A percentile compares a stretch with the other conserved stretches of the same genome.
phyloP scores from a whole-genome alignment of 2,329 filamentous ascomycete genomes.

The Pseudogymnoascus sp. region DNA sequence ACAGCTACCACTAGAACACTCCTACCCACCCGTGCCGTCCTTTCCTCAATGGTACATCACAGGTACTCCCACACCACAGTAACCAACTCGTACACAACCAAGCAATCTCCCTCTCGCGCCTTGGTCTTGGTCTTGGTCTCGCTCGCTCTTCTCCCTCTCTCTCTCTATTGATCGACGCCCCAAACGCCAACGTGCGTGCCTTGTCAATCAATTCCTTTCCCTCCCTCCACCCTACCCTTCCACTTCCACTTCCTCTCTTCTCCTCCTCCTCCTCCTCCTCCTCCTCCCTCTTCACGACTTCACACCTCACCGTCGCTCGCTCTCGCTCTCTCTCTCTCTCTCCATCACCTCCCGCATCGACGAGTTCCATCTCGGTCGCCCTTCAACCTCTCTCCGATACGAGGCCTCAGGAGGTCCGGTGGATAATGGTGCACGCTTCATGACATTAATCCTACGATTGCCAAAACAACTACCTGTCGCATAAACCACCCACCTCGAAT shows the following conservation, averaged over 20 bases:
- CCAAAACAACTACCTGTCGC: not conserved
- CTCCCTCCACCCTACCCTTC: not conserved
- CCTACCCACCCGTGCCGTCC: not conserved
- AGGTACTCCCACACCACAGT: not conserved
- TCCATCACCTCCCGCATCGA: not conserved
- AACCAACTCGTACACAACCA: not conserved
- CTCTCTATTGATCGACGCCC: not conserved
- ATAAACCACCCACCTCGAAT: not conserved
- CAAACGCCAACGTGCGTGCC: not conserved
- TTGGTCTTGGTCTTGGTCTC: not conserved
- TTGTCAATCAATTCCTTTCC: not conserved
- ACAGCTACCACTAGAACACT: no score
- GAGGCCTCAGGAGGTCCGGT: not conserved
- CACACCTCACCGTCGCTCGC: not conserved
- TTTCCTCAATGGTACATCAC: not conserved
- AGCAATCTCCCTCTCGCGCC: not conserved
- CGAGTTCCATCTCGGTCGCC: not conserved
- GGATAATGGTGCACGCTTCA: slow-evolving; percentile 8
- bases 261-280: not conserved
- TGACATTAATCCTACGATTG: not conserved
- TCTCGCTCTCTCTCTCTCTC: not conserved
- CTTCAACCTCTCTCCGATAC: not conserved
- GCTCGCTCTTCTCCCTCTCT: not conserved
- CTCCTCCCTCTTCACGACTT: not conserved
- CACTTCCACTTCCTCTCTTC: not conserved